Conservation (phyloP, 495 filamentous ascomycete species). For the Aspergillus cristatus region DNA sequence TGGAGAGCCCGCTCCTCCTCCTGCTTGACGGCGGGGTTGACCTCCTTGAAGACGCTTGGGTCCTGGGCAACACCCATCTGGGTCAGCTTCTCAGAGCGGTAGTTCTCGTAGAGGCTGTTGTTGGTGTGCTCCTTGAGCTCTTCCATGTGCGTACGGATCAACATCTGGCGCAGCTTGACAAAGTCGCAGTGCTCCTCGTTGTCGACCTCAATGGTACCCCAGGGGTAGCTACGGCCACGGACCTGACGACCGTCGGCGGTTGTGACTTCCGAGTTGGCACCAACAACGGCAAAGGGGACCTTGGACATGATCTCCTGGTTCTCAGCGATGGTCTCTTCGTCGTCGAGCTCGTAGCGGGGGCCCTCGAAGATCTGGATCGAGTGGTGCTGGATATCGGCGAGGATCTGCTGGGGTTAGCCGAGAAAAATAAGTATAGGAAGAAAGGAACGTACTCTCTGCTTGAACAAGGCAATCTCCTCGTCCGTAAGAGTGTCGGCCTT, state of each 20-base stretch:
- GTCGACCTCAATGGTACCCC: conserved; percentile 98
- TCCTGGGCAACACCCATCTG: conserved; percentile 98
- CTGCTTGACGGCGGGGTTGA: conserved; percentile 99
- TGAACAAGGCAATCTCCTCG: conserved; percentile 89
- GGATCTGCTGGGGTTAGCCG: conserved; percentile 52
- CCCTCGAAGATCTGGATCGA: conserved; percentile 98
- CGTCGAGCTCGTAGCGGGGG: conserved; percentile 94
- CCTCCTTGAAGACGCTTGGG: conserved; percentile 99
- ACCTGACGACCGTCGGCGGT: conserved; percentile 90
- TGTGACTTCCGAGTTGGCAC: conserved; percentile 86
- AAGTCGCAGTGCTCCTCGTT: conserved; percentile 99
- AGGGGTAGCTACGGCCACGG: conserved; percentile 92
- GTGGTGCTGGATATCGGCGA: conserved; percentile 93
- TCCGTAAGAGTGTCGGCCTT: conserved; percentile 97
- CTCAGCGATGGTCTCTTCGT: conserved; percentile 98
- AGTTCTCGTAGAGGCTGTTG: conserved; percentile 97
- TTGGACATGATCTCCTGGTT: conserved; percentile 99
- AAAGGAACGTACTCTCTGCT: conserved; percentile 66
- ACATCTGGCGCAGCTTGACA: conserved; percentile 98
- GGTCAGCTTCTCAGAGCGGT: conserved; percentile 97
- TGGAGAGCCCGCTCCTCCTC: conserved; percentile 96
- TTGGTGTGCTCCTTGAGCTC: conserved; percentile 99
- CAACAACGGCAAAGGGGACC: conserved; percentile 96
- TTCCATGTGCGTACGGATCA: conserved; percentile 99
- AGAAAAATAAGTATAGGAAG: conserved; percentile 1